A percentile compares a stretch with the other conserved stretches of the same genome.
phyloP scores from a whole-genome alignment of 2,329 filamentous ascomycete species.

The Fusarium globosum region DNA sequence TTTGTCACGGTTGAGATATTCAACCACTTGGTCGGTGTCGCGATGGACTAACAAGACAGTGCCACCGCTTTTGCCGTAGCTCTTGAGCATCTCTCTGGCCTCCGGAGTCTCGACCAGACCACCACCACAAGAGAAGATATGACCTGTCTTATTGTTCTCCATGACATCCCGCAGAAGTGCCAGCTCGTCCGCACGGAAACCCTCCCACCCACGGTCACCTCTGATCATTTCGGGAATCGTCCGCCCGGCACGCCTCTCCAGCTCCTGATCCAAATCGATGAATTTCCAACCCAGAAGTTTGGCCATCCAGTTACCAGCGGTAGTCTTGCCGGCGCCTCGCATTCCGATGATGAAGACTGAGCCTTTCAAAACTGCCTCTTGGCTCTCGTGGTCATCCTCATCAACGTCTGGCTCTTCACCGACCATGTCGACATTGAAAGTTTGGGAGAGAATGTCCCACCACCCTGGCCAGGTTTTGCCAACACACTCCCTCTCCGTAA shows the following conservation, averaged over 20 bases:
- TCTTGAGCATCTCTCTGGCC: slow-evolving; percentile 78
- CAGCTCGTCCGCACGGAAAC: slow-evolving; percentile 84
- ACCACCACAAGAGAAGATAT: slow-evolving; percentile 94
- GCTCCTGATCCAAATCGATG: slow-evolving; percentile 86
- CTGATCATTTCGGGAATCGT: slow-evolving; percentile 89
- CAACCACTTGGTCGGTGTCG: slow-evolving; percentile 87
- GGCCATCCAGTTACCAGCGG: slow-evolving; percentile 87
- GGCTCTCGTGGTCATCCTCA: slow-evolving; percentile 22
- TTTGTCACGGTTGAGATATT: slow-evolving; percentile 89
- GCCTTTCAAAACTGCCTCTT: slow-evolving; percentile 53
- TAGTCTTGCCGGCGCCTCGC: slow-evolving; percentile 97
- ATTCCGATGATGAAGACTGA: slow-evolving; percentile 97
- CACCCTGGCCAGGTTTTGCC: slow-evolving; percentile 99
- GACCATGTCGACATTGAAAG: slow-evolving; percentile 80
- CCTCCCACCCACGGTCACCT: slow-evolving; percentile 80
- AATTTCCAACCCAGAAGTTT: slow-evolving; percentile 80
- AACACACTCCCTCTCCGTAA: slow-evolving; percentile 91
- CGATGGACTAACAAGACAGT: slow-evolving; percentile 89
- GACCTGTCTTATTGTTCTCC: slow-evolving; percentile 76
- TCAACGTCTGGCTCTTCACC: slow-evolving; percentile 71
- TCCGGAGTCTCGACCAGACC: slow-evolving; percentile 89
- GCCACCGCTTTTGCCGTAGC: slow-evolving; percentile 80
- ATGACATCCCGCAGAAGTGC: slow-evolving; percentile 78
- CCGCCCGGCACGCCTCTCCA: slow-evolving; percentile 78
- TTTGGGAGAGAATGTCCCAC: slow-evolving; percentile 89